Evolutionary conservation across 2,329 filamentous ascomycete species (phyloP), one percentile per base, ranked within the genome.

Genomic region (Annulohypoxylon truncatum): DNA sequence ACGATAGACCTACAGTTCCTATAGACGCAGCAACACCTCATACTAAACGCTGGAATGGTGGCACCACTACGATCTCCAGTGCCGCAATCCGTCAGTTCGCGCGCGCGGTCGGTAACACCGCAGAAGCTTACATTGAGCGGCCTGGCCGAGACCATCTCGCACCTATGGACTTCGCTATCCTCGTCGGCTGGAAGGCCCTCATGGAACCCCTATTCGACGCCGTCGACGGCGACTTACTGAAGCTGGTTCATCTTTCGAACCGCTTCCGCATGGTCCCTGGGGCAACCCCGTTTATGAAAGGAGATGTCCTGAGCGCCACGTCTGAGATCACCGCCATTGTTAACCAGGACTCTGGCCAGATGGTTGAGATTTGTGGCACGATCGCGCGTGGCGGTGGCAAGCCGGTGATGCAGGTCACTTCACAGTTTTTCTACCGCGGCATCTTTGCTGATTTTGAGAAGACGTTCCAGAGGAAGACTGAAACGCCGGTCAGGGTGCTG

Each of bases 111-210:
- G 64, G 59, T 7, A 70, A 70, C 42, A 62, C 57, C 6, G 61
- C 67, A 8, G 67, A 70, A 20, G 50, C 67, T 2, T 70, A 70
- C 8, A 67, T 70, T 20, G 55, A 70, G 22, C 47, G 67, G 18
- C 64, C 61, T 8, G 64, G 64, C 9, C 59, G 61, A 26, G 67
- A 70, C 38, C 64, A 58, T 58, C 64, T 70, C 0, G 67, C 67
- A 4, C 95, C 96, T 33, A 98, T 98, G 96, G 95, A 98, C 80
- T 98, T 97, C 75, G 94, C 94, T 69, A 97, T 97, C 71, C 94
- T 97, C 18, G 91, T 95, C 47, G 93, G 93, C 64, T 97, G 93
- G 93, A 97, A 97, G 86, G 95, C 95, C 24, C 97, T 98, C 79
- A 98, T 98, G 85, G 94, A 95, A 69, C 90, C 67, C 50, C 40